phyloP scores from a whole-genome alignment of 2,329 filamentous ascomycete species.

The Daldinia sp. region DNA sequence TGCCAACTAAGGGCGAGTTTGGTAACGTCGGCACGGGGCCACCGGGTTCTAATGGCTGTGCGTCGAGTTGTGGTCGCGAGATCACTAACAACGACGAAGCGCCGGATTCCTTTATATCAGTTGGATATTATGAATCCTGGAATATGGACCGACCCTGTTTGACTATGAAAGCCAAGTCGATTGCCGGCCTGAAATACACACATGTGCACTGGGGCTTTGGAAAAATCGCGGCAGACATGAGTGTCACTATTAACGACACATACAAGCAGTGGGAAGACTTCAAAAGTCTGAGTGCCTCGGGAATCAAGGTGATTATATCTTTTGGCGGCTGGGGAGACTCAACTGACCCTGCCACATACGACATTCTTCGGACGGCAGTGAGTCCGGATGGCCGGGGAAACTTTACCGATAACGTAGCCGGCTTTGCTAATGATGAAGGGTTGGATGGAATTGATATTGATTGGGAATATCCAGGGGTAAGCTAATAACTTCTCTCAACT shows the following conservation, averaged over 20 bases:
- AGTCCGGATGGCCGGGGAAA: neutral
- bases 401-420: neutral
- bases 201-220: constrained; percentile 5
- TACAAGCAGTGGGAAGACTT: neutral
- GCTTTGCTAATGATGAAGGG: neutral
- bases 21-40: neutral
- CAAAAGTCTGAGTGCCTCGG: neutral
- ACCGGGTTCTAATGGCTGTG: neutral
- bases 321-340: neutral
- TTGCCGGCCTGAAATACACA: neutral
- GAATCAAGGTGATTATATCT: neutral
- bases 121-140: constrained; percentile 5
- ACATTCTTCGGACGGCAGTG: neutral
- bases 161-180: constrained; percentile 34
- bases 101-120: constrained; percentile 38
- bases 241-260: neutral
- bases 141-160: constrained; percentile 42
- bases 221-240: neutral
- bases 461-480: constrained; percentile 49
- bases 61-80: neutral
- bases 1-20: neutral
- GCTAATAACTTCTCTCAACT: constrained; percentile 1
- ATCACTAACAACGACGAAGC: neutral
- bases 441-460: constrained; percentile 48
- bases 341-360: neutral